Evolutionary conservation across 176 grass and related monocot genomes (phyloP).

Genomic region (Aegilops bicornis): DNA sequence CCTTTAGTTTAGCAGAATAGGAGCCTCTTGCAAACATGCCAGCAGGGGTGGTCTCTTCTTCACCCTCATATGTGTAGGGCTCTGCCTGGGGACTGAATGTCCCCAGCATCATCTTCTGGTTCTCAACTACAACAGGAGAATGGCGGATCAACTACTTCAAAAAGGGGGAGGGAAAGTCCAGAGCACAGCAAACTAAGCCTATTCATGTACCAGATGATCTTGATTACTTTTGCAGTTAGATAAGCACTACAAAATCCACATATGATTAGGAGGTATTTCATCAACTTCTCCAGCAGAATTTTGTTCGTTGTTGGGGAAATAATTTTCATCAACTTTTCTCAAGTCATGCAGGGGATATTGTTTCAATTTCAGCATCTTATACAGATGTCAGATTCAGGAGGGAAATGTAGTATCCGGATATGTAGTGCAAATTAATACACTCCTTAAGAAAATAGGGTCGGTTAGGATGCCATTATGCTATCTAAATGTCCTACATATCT

Average conservation of each 20-base stretch:
- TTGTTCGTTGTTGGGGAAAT: neutral
- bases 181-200: neutral
- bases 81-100: conserved; percentile 92
- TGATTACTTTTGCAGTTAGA: neutral
- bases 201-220: neutral
- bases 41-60: conserved; percentile 86
- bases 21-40: conserved; percentile 81
- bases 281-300: neutral
- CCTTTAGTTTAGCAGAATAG: conserved; percentile 83
- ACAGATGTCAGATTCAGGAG: neutral
- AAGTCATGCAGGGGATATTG: neutral
- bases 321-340: neutral
- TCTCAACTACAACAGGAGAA: conserved; percentile 54
- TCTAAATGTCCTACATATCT: neutral
- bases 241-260: neutral
- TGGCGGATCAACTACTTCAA: neutral
- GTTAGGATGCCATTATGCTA: neutral
- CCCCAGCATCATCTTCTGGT: conserved; percentile 86
- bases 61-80: conserved; percentile 64
- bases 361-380: neutral
- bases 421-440: neutral
- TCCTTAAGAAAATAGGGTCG: neutral
- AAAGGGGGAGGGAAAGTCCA: no score
- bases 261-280: neutral
- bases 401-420: neutral